A percentile compares a stretch with the other conserved stretches of the same genome.
Conservation (phyloP, 2,329 filamentous ascomycete genomes). For the Diaporthe humulicola region DNA sequence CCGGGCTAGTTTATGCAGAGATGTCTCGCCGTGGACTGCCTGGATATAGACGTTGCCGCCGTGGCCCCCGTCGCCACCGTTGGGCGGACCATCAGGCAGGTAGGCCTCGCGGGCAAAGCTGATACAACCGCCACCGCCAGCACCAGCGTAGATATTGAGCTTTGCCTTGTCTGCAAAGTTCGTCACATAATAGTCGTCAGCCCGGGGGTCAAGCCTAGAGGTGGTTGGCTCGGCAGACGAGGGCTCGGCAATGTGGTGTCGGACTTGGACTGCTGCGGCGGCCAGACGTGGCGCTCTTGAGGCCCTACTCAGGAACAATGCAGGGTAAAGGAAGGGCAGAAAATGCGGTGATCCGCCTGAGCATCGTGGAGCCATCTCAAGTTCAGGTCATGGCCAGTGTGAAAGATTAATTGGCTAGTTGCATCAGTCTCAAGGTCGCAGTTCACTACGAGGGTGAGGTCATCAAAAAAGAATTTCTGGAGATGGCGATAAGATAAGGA, state of each 20-base stretch:
- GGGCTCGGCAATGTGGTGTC: constrained; percentile 46
- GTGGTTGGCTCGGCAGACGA: constrained; percentile 48
- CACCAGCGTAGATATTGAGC: constrained; percentile 81
- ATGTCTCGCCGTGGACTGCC: constrained; percentile 90
- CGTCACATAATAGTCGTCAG: constrained; percentile 85
- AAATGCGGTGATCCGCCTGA: constrained; percentile 52
- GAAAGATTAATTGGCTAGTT: constrained; percentile 9
- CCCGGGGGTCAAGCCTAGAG: constrained; percentile 81
- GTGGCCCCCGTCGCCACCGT: constrained; percentile 93
- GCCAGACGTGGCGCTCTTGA: constrained; percentile 44
- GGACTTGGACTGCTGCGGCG: constrained; percentile 45
- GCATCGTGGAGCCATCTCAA: constrained; percentile 58
- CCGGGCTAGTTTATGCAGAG: constrained; percentile 89
- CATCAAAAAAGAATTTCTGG: constrained; percentile 32
- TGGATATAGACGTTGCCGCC: constrained; percentile 96
- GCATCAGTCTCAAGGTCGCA: background rate
- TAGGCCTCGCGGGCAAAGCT: constrained; percentile 95
- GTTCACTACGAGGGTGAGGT: background rate
- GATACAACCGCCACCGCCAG: constrained; percentile 91
- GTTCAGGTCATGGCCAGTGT: constrained; percentile 28
- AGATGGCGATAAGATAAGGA: constrained; percentile 38
- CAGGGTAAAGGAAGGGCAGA: constrained; percentile 66
- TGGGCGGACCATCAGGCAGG: constrained; percentile 88
- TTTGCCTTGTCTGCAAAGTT: constrained; percentile 90
- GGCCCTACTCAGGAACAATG: constrained; percentile 51